Base-by-base conservation (phyloP, 805 yeast species). In the Saccharomycopsis malanga region DNA sequence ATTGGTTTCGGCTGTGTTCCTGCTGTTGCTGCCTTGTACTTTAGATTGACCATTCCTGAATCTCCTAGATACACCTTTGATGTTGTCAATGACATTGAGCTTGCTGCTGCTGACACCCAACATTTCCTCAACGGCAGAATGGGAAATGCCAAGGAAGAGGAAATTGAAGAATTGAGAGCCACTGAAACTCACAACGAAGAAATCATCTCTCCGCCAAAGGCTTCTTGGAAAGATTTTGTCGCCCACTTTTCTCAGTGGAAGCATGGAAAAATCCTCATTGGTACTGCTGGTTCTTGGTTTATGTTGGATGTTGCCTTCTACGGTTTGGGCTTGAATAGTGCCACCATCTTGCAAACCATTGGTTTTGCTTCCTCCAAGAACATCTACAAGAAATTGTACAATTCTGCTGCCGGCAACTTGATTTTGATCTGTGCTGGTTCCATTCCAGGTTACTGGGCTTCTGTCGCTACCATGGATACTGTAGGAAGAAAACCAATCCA, bases 401-500 rank as follows among this genome's bases (percentile, higher is more conserved):
- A 87, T 66, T 65, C 83, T 52, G 85, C 91, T 63, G 95, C 88
- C 49, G 96, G 96, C 79, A 87, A 87, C 69, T 75, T 87, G 73
- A 87, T 87, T 69, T 75, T 87, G 64, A 79, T 87, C 54, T 86
- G 95, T 76, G 97, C 97, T 48, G 96, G 97, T 73, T 76, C 93
- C 39, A 77, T 87, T 67, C 96, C 96, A 58, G 96, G 96, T 62
- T 87, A 87, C 70, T 87, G 96, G 96, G 70, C 74, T 52, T 64
- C 91, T 27, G 87, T 82, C 57, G 87, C 87, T 44, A 81, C 91
- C 40, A 63, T 87, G 52, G 96, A 87, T 67, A 72, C 69, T 34
- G 58, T 87, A 57, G 96, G 96, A 59, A 81, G 96, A 74, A 86
- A 83, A 67, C 79, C 88, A 54, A 70, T 87, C 54, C 96, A 88